phyloP scores from a whole-genome alignment of 78 protist genomes.

The Isochrysis galbana region DNA sequence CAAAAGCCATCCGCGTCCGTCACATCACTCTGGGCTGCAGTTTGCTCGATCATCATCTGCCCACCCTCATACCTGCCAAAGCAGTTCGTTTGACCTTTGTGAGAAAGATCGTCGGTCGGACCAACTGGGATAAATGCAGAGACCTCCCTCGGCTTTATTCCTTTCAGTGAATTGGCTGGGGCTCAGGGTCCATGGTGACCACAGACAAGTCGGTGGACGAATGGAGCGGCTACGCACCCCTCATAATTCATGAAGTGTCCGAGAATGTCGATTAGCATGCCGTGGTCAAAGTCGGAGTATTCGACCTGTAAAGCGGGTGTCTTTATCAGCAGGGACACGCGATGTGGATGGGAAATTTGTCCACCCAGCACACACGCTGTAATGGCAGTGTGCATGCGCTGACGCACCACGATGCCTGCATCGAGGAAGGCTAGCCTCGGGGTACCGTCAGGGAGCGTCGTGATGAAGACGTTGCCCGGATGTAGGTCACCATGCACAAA shows the following conservation, averaged over 20 bases:
- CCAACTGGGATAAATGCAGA: too few species aligned
- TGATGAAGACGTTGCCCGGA: constrained; percentile 59
- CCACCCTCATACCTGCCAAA: constrained; percentile 34
- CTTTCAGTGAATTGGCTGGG: too few species aligned
- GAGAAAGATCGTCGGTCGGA: too few species aligned
- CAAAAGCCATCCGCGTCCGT: constrained; percentile 9
- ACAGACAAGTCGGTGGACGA: too few species aligned
- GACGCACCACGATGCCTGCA: constrained; percentile 48
- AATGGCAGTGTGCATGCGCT: not conserved
- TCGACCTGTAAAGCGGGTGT: too few species aligned
- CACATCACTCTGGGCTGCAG: not conserved
- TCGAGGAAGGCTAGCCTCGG: constrained; percentile 28
- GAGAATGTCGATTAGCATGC: not conserved
- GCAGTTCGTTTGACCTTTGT: too few species aligned
- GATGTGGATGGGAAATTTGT: too few species aligned
- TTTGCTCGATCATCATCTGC: constrained; percentile 23
- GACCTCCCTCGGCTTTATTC: too few species aligned
- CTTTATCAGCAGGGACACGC: too few species aligned
- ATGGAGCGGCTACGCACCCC: too few species aligned
- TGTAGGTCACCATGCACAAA: constrained; percentile 18
- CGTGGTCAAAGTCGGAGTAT: not conserved
- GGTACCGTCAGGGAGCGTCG: not conserved
- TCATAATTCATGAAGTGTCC: not conserved
- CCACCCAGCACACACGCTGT: not conserved
- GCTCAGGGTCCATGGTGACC: too few species aligned